Conservation (phyloP, 306 rosid genomes). For the Sophora flavescens region DNA sequence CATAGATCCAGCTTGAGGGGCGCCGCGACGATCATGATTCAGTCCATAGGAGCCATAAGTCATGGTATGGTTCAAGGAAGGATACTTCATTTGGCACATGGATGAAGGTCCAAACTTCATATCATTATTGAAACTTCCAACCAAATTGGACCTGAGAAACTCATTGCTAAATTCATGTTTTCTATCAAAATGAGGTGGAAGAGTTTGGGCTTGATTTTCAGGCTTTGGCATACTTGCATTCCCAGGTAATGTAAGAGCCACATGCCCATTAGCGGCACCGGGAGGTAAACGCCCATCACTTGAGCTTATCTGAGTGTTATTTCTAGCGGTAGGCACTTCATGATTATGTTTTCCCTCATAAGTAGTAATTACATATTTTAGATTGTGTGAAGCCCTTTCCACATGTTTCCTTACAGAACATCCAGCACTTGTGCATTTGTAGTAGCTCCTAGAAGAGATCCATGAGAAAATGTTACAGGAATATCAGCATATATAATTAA, state of each 20-base stretch:
- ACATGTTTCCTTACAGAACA: conserved; percentile 90
- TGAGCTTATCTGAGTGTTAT: conserved; percentile 61
- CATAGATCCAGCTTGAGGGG: conserved; percentile 55
- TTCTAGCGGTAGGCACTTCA: conserved; percentile 84
- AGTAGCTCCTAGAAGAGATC: conserved; percentile 79
- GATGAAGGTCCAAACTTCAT: conserved; percentile 67
- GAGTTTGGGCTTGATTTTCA: conserved; percentile 60
- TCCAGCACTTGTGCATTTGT: conserved; percentile 92
- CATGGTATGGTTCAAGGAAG: conserved; percentile 57
- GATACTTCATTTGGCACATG: conserved; percentile 66
- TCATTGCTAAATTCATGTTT: conserved; percentile 67
- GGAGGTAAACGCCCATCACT: conserved; percentile 48
- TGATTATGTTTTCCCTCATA: conserved; percentile 94
- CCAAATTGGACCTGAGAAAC: conserved; percentile 56
- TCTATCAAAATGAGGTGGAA: conserved; percentile 65
- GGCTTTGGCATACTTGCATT: conserved; percentile 47
- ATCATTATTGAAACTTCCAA: conserved; percentile 61
- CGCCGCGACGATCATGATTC: conserved; percentile 47
- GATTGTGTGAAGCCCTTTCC: conserved; percentile 87
- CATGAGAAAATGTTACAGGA: conserved; percentile 26
- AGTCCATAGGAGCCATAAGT: conserved; percentile 62
- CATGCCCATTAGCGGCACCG: conserved; percentile 53
- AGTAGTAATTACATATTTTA: conserved; percentile 76
- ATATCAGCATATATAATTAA: conserved; percentile 23
- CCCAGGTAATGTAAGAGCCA: conserved; percentile 52